Evolutionary conservation across 192 early-diverging fungal genomes (phyloP), one percentile per base, ranked within the genome.

Genomic region (Entomortierella beljakovae): DNA sequence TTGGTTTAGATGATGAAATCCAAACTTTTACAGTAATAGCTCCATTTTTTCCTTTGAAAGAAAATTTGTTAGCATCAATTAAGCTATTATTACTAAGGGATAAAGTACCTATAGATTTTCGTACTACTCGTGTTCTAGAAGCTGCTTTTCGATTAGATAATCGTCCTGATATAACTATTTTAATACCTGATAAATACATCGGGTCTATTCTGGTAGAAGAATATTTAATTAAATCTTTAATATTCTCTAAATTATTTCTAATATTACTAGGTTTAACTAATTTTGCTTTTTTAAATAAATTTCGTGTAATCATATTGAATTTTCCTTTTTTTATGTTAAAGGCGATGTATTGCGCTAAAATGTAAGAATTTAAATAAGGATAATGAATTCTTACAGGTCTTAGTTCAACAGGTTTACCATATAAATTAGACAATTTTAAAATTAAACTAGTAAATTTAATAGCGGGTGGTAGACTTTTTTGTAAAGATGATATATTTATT

Each of bases 341-440:
- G 8, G 69, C 64, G 35, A 68, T 46, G 40, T 71, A 58, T 64
- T 75, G 54, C 65, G 70, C 75, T 71, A 76, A 72, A 71, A 71
- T 80, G 64, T 73, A 80, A 75, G 72, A 83, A 75, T 73, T 80
- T 59, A 60, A 76, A 70, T 84, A 73, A 80, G 66, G 49, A 57
- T 63, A 71, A 61, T 74, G 68, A 71, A 60, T 71, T 70, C 67
- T 61, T 67, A 70, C 71, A 65, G 68, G 65, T 76, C 58, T 57
- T 77, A 64, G 33, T 60, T 71, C 53, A 59, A 74, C 61, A 46
- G 61, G 61, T 74, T 68, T 71, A 28, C 57, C 68, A 72, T 82
- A 70, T 37, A 53, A 60, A 23, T 63, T 80, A 22, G 59, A 66
- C 61, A 77, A 66, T 68, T 65, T 81, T 37, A 55, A 54, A 38